Base-by-base conservation (phyloP, 2,329 filamentous ascomycete species). In the Xylariaceae sp. region DNA sequence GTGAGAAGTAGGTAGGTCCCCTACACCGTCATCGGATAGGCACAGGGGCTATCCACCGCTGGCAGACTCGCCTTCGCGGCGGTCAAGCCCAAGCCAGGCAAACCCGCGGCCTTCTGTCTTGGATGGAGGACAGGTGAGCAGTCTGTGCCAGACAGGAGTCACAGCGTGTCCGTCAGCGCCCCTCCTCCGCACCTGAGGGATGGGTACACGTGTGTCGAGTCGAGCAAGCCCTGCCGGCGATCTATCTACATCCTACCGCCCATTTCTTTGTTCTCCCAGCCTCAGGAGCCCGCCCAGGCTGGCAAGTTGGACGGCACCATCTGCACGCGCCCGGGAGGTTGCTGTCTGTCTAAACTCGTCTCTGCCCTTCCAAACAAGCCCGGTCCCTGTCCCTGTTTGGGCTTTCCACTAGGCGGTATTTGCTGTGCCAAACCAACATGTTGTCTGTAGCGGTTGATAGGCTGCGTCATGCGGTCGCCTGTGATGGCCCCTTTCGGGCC, bases 161-260 rank as follows among this genome's bases (percentile, higher is more conserved):
- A 49, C 36, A 29, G 37, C 25, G 35, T 30, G 19, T 32, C 36
- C 24, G 19, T 24, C 15, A 16, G 32, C 35, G 42, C 43, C 35
- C 39, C 40, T 39, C 36, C 43, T 39, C 43, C 39, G 40, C 36
- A 42, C 42, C 45, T 42, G 38, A 49, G 40, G 40, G 47, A 53
- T 48, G 48, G 51, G 47, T 61, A 65, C 66, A 70, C 65, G 63
- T 70, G 66, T 69, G 65, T 67, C 68, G 68, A 72, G 68, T 73
- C 68, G 63, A 64, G 59, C 53, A 59, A 61, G 57, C 50, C 55
- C 47, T 52, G 50, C 49, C 52, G 51, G 40, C 52, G 50, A 52
- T 55, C 50, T 51, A 50, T 55, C 50, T 51, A 44, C 52, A 54
- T 42, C 45, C 46, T 47, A 43, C 42, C 47, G 44, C 47, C 41